Evolutionary conservation across 2,329 filamentous ascomycete species (phyloP).

Genomic region (Zymoseptoria brevis): DNA sequence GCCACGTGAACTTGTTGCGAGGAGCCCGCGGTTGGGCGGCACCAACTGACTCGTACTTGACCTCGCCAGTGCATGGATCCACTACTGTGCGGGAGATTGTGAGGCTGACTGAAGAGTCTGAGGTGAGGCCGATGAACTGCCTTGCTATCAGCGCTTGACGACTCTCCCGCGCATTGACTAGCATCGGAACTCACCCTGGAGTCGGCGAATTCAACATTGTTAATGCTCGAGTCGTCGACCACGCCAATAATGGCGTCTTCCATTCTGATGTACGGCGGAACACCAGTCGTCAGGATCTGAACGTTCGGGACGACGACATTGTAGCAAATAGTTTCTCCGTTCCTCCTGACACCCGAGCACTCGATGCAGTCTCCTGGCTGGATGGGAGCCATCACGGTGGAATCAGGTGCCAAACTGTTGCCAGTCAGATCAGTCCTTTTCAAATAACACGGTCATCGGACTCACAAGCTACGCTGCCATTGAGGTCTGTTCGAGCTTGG

Average conservation of each 20-base stretch:
- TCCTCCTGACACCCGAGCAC: slow-evolving; percentile 31
- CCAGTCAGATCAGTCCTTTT: neutral
- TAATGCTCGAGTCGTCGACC: slow-evolving; percentile 27
- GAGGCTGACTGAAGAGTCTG: slow-evolving; percentile 30
- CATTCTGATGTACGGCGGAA: slow-evolving; percentile 35
- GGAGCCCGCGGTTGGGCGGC: slow-evolving; percentile 22
- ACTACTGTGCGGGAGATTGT: slow-evolving; percentile 36
- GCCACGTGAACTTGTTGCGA: neutral
- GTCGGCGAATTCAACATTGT: slow-evolving; percentile 23
- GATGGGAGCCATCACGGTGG: slow-evolving; percentile 36
- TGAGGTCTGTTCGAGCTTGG: slow-evolving; percentile 31
- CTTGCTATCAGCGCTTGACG: neutral
- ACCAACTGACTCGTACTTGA: slow-evolving; percentile 31
- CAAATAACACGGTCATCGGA: neutral
- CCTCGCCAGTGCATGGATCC: slow-evolving; percentile 36
- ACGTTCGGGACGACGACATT: slow-evolving; percentile 33
- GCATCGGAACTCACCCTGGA: slow-evolving; percentile 6
- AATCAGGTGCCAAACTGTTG: slow-evolving; percentile 25
- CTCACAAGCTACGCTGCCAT: slow-evolving; percentile 23
- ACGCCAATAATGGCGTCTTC: slow-evolving; percentile 38
- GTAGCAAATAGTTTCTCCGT: slow-evolving; percentile 32
- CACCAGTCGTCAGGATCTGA: slow-evolving; percentile 31
- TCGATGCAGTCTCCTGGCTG: slow-evolving; percentile 36
- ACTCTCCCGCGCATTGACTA: too few relatives aligned
- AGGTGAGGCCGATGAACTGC: slow-evolving; percentile 34